A percentile compares a stretch with the other conserved stretches of the same genome.
These are phyloP conservation scores for Penstemon barbatus DNA, from an alignment of 257 asterid species.

Conservation along the genomic window DNA sequence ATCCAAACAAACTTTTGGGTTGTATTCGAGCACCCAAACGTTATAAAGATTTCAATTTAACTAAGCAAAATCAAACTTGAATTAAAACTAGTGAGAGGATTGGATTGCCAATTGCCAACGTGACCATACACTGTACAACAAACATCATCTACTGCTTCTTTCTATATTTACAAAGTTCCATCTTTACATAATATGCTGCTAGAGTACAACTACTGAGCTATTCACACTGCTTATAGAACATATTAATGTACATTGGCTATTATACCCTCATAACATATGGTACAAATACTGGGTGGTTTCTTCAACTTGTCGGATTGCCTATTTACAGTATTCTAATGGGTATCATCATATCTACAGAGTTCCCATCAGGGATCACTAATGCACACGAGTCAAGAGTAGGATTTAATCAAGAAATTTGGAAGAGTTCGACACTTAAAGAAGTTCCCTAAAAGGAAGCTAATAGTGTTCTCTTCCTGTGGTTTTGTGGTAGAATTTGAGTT, in stretches of 20 bases:
- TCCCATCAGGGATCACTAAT: neutral
- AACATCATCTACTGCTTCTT: too few species aligned
- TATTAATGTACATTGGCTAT: neutral
- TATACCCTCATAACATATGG: slow-evolving; percentile 29
- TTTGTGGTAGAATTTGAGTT: slow-evolving; percentile 36
- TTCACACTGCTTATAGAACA: too few species aligned
- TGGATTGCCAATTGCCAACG: too few species aligned
- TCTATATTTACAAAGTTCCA: too few species aligned
- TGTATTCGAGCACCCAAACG: too few species aligned
- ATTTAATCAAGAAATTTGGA: slow-evolving; percentile 38
- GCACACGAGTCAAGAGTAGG: slow-evolving; percentile 21
- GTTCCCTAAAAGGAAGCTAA: slow-evolving; percentile 56
- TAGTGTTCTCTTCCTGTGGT: slow-evolving; percentile 52
- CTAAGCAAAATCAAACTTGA: too few species aligned
- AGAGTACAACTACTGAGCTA: too few species aligned
- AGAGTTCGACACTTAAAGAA: slow-evolving; percentile 48
- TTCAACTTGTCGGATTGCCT: slow-evolving; percentile 19
- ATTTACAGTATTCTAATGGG: slow-evolving; percentile 29
- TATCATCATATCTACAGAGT: slow-evolving; percentile 17
- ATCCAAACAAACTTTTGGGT: too few species aligned
- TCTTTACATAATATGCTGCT: too few species aligned
- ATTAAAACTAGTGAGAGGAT: too few species aligned
- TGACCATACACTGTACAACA: too few species aligned
- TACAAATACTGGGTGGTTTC: slow-evolving; percentile 38
- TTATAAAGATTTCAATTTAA: too few species aligned